Percentiles rank a stretch among this genome's conserved stretches.
Conservation (phyloP, 768 basidiomycete species). For the Pholiota molesta region DNA sequence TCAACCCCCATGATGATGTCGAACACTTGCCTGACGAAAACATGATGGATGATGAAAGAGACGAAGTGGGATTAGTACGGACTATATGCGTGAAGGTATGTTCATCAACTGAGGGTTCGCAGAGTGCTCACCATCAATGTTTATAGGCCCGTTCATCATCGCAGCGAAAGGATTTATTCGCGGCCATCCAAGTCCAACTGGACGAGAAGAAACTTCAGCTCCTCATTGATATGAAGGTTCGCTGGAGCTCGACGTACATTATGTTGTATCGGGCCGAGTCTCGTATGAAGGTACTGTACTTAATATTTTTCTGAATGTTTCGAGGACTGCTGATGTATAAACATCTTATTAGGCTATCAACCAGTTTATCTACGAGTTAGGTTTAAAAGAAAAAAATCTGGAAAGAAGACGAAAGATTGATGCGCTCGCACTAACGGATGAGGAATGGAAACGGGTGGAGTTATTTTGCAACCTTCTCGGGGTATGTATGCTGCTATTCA, state of each 20-base stretch:
- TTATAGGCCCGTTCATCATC: slow-evolving; percentile 20
- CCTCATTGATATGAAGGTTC: slow-evolving; percentile 23
- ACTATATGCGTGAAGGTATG: slow-evolving; percentile 31
- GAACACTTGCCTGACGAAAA: slow-evolving; percentile 8
- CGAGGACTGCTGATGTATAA: neutral
- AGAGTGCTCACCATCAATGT: slow-evolving; percentile 5
- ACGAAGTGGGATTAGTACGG: slow-evolving; percentile 32
- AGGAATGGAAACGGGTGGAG: slow-evolving; percentile 15
- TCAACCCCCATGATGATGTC: slow-evolving; percentile 22
- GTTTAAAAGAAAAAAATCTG: slow-evolving; percentile 5
- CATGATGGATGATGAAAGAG: slow-evolving; percentile 16
- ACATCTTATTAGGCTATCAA: slow-evolving; percentile 1
- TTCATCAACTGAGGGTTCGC: too few species aligned
- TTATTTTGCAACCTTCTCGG: slow-evolving; percentile 17
- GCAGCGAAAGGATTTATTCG: slow-evolving; percentile 19
- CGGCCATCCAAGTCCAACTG: slow-evolving; percentile 1
- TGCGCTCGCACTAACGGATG: slow-evolving; percentile 5
- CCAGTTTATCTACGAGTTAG: slow-evolving; percentile 11
- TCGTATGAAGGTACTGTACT: neutral
- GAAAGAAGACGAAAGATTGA: slow-evolving; percentile 11
- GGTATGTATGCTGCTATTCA: too few species aligned
- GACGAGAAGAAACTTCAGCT: slow-evolving; percentile 7
- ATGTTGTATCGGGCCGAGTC: slow-evolving; percentile 17
- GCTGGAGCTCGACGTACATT: slow-evolving; percentile 20
- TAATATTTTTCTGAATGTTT: neutral